Percentiles rank a stretch among this genome's conserved stretches.
phyloP scores from a whole-genome alignment of 2,329 filamentous ascomycete genomes.

The Colletotrichum caudatum region DNA sequence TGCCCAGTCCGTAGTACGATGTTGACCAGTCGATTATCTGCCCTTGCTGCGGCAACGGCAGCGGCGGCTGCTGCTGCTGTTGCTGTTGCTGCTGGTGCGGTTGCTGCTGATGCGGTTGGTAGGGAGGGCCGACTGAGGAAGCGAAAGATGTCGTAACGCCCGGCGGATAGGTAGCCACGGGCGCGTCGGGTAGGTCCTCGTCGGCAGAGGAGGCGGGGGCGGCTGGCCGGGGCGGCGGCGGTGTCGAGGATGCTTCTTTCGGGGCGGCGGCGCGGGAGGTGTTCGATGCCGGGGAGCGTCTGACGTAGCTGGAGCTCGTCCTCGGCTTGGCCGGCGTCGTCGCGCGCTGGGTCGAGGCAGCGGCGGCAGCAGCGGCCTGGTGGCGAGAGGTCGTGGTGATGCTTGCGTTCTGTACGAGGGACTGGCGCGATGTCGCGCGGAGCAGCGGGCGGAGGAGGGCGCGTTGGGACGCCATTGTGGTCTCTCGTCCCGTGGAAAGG shows the following conservation, averaged over 20 bases:
- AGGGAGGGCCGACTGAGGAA: constrained; percentile 12
- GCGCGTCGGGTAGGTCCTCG: constrained; percentile 16
- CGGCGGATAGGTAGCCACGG: not conserved
- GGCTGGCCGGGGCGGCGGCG: not conserved
- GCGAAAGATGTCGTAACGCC: constrained; percentile 13
- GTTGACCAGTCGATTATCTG: constrained; percentile 78
- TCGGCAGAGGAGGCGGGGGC: constrained; percentile 8
- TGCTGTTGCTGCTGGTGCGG: not conserved
- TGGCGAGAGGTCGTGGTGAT: constrained; percentile 7
- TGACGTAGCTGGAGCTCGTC: not conserved
- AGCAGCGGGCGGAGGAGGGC: constrained; percentile 39
- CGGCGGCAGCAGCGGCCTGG: constrained; percentile 12
- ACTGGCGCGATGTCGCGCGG: constrained; percentile 5
- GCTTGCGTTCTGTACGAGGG: constrained; percentile 9
- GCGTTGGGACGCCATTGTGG: constrained; percentile 37
- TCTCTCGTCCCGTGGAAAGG: too few relatives aligned
- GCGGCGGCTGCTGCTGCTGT: not conserved
- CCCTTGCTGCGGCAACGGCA: constrained; percentile 7
- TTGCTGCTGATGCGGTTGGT: constrained; percentile 4
- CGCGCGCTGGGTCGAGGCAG: not conserved
- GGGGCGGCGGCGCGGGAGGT: not conserved
- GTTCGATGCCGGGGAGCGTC: not conserved
- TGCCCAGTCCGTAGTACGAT: constrained; percentile 84
- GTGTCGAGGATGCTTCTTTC: not conserved
- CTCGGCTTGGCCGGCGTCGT: not conserved